Conservation (phyloP, 352 stramenopile species). For the Phytophthora citricola region DNA sequence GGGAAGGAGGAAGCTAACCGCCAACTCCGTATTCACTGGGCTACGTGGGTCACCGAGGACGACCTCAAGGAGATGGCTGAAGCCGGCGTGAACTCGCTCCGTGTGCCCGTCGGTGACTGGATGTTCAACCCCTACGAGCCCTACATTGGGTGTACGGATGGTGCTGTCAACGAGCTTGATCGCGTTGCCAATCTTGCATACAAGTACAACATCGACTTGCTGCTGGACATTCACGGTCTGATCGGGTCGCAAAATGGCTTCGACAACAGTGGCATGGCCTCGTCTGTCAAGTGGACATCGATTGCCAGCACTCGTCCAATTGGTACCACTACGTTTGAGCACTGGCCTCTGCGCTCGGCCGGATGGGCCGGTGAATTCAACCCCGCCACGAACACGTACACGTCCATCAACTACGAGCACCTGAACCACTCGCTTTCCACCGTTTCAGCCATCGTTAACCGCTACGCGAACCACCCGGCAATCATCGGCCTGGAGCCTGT, state of each 20-base stretch:
- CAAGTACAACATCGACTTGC: slow-evolving; percentile 87
- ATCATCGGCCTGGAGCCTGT: slow-evolving; percentile 94
- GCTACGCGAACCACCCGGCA: slow-evolving; percentile 86
- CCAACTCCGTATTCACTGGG: slow-evolving; percentile 94
- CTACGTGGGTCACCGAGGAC: slow-evolving; percentile 94
- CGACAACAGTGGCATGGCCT: slow-evolving; percentile 93
- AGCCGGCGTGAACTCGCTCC: slow-evolving; percentile 80
- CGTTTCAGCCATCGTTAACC: slow-evolving; percentile 88
- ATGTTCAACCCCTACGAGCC: slow-evolving; percentile 95
- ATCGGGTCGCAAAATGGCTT: slow-evolving; percentile 96
- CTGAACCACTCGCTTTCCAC: slow-evolving; percentile 92
- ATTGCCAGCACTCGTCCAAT: slow-evolving; percentile 75
- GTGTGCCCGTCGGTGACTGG: slow-evolving; percentile 94
- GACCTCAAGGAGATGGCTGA: slow-evolving; percentile 89
- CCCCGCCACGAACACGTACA: slow-evolving; percentile 81
- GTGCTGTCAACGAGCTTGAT: slow-evolving; percentile 92
- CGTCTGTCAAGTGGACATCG: slow-evolving; percentile 91
- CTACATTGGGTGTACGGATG: slow-evolving; percentile 93
- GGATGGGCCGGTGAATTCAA: slow-evolving; percentile 94
- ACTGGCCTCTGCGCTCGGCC: slow-evolving; percentile 91
- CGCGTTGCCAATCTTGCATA: slow-evolving; percentile 84
- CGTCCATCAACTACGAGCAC: slow-evolving; percentile 92
- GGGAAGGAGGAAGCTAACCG: slow-evolving; percentile 92
- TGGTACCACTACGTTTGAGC: slow-evolving; percentile 91
- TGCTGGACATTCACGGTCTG: slow-evolving; percentile 95